Conservation (phyloP, 768 basidiomycete species). For the Solioccasus polychromus region DNA sequence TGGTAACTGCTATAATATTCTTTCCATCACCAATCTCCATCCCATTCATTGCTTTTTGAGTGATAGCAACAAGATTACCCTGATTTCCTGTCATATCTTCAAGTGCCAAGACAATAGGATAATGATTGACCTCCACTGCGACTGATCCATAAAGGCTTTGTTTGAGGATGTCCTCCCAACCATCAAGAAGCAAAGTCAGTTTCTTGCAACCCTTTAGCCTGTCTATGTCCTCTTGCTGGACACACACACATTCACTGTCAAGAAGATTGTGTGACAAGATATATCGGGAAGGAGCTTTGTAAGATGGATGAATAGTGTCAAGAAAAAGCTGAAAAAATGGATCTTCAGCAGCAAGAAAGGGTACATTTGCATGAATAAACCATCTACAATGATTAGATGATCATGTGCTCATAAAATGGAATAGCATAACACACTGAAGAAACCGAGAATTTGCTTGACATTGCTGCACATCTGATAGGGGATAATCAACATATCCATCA, state of each 20-base stretch:
- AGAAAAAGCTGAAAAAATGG: slow-evolving; percentile 21
- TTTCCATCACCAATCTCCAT: slow-evolving; percentile 19
- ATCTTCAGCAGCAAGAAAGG: slow-evolving; percentile 20
- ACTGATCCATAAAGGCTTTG: slow-evolving; percentile 29
- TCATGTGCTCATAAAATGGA: no score
- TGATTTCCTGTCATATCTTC: slow-evolving; percentile 28
- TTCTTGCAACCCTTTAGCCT: slow-evolving; percentile 8
- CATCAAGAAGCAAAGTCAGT: slow-evolving; percentile 30
- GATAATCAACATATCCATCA: no score
- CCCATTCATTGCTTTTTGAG: slow-evolving; percentile 12
- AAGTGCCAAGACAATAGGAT: slow-evolving; percentile 24
- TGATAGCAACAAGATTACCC: slow-evolving; percentile 16
- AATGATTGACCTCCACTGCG: slow-evolving; percentile 18
- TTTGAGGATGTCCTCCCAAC: slow-evolving; percentile 30
- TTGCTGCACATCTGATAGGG: no score
- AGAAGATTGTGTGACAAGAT: slow-evolving; percentile 24
- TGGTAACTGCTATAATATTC: slow-evolving; percentile 26
- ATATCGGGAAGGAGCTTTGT: slow-evolving; percentile 21
- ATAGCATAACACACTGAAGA: no score
- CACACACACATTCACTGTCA: slow-evolving; percentile 19
- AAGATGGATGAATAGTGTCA: slow-evolving; percentile 23
- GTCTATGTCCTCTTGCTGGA: slow-evolving; percentile 19
- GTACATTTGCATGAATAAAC: slow-evolving; percentile 25
- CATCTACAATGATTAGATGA: background rate
- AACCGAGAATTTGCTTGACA: no score